Base-by-base conservation (phyloP, 2,329 filamentous ascomycete genomes). In the Diaporthe amygdali region DNA sequence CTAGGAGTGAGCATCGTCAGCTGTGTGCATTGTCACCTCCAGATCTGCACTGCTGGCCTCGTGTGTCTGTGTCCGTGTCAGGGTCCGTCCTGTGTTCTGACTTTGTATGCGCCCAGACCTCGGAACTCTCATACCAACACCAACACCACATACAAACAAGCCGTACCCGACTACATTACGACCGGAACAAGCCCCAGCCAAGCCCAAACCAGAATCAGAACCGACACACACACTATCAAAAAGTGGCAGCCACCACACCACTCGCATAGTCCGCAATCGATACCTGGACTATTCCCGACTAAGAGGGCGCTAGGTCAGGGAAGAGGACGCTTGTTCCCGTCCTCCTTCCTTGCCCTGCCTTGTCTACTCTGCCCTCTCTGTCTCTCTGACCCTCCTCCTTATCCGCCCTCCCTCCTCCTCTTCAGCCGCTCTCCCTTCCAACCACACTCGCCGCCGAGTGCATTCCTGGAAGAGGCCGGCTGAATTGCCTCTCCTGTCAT, bases 401-500 rank as follows among this genome's bases (percentile, higher is more conserved):
- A 54, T 44, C 59, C 30, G 27, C 27, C 59, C 59, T 64, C 37
- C 37, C 63, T 44, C 52, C n/a, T 47, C 52, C 34, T 15, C 47
- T 12, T 47, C 66, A 37, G 41, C 25, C 52, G 41, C 66, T 49
- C 54, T 51, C 47, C 59, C 30, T 37, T 30, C 30, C 59, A 64
- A 49, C 14, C 20, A 22, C 59, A 7, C 59, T 37, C 39, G 27
- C 39, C 37, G 17, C 44, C 32, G 66, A 59, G 52, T 56, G 66
- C 30, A 41, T 59, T 32, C 52, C 39, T 51, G 66, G 66, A 59
- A 46, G 51, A 56, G 66, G 66, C 27, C 66, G 64, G 39, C 52
- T 68, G 51, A 34, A 56, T 49, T 68, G 66, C 51, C 66, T 56
- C 49, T 34, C 32, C 22, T 30, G 27, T 20, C 20, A n/a, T 59